Base-by-base conservation (phyloP, 306 rosid species). In the Medicago arabica region DNA sequence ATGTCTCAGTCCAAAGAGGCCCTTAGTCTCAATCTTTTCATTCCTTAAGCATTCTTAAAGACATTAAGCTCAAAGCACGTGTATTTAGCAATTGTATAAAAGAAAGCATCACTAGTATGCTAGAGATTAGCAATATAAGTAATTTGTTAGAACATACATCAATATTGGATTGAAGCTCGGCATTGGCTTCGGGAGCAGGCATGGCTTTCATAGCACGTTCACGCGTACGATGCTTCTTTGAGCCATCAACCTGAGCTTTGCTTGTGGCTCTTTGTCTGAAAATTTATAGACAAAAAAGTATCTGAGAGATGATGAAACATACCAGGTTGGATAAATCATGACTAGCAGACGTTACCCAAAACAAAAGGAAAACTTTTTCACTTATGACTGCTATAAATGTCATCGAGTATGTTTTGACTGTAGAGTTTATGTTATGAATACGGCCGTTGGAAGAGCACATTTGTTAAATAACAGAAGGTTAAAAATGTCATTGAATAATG, bases 171-270 rank as follows among this genome's bases (percentile, higher is more conserved):
- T 91, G 96, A 78, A 91, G 93, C 78, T 93, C 98, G 0, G 98
- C 97, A 40, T 93, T 93, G 89, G 98, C 98, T 85, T 88, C 98
- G 54, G 93, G 96, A 72, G 96, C 91, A 64, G 91, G 86, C 78
- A 88, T 68, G 66, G 85, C 84, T 85, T 92, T 89, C 75, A 67
- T 81, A 49, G 85, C 86, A 58, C 84, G 89, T 69, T 89, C 89
- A 25, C 90, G 97, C 10, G 82, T 46, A 6, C 92, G 96, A 46
- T 82, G 66, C 86, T 89, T 93, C 90, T 88, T 93, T 72, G 81
- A 54, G 69, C 88, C 90, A 64, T 93, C 93, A 67, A 39, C 91
- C 80, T 86, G 97, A 84, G 85, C 64, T 87, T 86, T 93, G 78
- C 87, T 83, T 50, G 90, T 88, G 68, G 96, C 93, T 82, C 93